These are phyloP conservation scores for Colletotrichum incanum DNA, from an alignment of 2,329 filamentous ascomycete genomes.

Conservation along the genomic window DNA sequence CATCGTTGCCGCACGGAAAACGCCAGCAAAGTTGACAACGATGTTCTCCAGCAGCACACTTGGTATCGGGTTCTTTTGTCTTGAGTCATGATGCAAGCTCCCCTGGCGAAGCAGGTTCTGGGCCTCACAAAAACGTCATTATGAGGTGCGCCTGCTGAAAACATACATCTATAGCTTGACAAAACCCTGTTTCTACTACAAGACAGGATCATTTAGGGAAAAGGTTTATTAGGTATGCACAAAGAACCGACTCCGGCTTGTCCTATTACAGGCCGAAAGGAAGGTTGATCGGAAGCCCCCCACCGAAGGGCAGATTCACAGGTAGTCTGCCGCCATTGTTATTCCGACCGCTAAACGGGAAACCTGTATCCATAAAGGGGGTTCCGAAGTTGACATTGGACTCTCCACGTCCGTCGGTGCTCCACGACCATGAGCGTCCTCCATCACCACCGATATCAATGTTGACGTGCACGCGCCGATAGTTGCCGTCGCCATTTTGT, in stretches of 20 bases:
- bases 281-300: slow-evolving; percentile 28
- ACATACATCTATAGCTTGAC: neutral
- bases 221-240: no score
- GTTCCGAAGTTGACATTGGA: slow-evolving; percentile 28
- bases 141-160: neutral
- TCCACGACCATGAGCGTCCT: slow-evolving; percentile 30
- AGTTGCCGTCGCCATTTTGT: slow-evolving; percentile 3
- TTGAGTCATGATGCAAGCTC: neutral
- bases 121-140: neutral
- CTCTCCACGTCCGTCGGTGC: slow-evolving; percentile 5
- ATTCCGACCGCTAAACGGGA: slow-evolving; percentile 24
- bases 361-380: slow-evolving; percentile 22
- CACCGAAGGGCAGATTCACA: slow-evolving; percentile 27
- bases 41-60: neutral
- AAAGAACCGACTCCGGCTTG: no score
- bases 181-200: neutral
- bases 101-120: neutral
- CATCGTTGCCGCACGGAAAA: neutral
- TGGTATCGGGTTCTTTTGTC: neutral
- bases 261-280: slow-evolving; percentile 28
- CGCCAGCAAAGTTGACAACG: neutral
- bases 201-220: no score
- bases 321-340: slow-evolving; percentile 26
- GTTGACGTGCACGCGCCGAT: slow-evolving; percentile 28
- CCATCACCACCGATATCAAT: slow-evolving; percentile 34